Percentiles rank a stretch among this genome's conserved stretches.
Conservation (phyloP, 345 rosid genomes). For the Euphorbia pulcherrima region DNA sequence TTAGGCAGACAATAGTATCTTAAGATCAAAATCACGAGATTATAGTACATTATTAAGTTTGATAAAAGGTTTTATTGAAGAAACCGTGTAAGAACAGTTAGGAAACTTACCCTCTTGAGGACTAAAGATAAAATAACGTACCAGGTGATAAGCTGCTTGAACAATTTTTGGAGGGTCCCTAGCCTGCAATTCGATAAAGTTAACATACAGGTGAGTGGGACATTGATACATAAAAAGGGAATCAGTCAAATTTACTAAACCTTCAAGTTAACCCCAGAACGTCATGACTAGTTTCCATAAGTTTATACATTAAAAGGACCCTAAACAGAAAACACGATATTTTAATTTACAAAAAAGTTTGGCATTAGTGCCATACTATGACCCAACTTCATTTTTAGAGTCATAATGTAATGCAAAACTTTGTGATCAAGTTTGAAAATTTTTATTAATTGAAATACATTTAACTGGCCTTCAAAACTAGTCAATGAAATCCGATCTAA, state of each 20-base stretch:
- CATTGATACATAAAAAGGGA: background rate
- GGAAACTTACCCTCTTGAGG: slow-evolving; percentile 71
- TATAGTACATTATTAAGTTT: background rate
- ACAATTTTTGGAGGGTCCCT: slow-evolving; percentile 82
- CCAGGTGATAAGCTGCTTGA: slow-evolving; percentile 69
- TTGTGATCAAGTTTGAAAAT: too few species aligned
- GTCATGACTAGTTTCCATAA: background rate
- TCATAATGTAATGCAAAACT: background rate
- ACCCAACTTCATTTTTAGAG: background rate
- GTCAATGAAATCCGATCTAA: too few species aligned
- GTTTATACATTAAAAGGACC: background rate
- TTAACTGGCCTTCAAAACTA: too few species aligned
- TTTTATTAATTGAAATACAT: too few species aligned
- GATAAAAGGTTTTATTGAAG: background rate
- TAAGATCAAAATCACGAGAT: background rate
- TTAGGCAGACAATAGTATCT: too few species aligned
- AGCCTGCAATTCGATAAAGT: slow-evolving; percentile 50
- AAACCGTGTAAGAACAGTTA: background rate
- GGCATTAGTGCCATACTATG: background rate
- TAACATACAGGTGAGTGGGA: background rate
- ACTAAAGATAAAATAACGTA: slow-evolving; percentile 86
- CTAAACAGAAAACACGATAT: background rate
- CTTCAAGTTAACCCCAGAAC: background rate
- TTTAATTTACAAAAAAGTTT: background rate
- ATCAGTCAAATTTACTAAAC: slow-evolving; percentile 1